Percentiles rank a stretch among this genome's conserved stretches.
These are phyloP conservation scores for Aphanocladium album DNA, from an alignment of 2,329 filamentous ascomycete species.

Conservation along the genomic window DNA sequence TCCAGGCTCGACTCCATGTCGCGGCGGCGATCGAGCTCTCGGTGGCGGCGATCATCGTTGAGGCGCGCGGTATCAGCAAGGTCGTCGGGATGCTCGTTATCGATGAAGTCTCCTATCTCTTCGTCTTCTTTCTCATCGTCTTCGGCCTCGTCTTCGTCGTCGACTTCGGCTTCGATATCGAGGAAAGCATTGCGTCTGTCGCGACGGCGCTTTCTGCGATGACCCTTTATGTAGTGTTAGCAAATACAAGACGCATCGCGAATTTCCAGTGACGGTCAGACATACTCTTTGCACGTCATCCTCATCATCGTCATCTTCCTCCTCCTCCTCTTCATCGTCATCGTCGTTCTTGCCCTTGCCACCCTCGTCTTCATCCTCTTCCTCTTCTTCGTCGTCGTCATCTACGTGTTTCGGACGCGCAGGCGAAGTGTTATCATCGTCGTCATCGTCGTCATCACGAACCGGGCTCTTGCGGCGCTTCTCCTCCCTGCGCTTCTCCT, in stretches of 20 bases:
- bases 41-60: conserved; percentile 85
- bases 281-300: conserved; percentile 63
- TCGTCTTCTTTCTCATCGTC: conserved; percentile 88
- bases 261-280: conserved; percentile 8
- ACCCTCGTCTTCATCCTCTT: conserved; percentile 33
- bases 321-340: conserved; percentile 33
- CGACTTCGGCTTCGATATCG: conserved; percentile 97
- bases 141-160: conserved; percentile 83
- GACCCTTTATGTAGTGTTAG: conserved; percentile 37
- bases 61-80: conserved; percentile 73
- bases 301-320: conserved; percentile 53
- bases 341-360: conserved; percentile 31
- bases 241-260: background rate
- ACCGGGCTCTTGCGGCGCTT: conserved; percentile 1
- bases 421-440: conserved; percentile 31
- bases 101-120: conserved; percentile 77
- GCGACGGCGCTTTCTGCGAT: conserved; percentile 76
- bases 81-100: conserved; percentile 87
- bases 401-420: conserved; percentile 19
- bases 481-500: conserved; percentile 40
- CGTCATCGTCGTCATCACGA: conserved; percentile 25
- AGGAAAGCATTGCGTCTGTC: conserved; percentile 80
- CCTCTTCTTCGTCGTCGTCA: conserved; percentile 41
- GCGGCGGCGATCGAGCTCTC: conserved; percentile 87
- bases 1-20: conserved; percentile 85